Conservation (phyloP, 139 green algal species). For the Chlorella sp. region DNA sequence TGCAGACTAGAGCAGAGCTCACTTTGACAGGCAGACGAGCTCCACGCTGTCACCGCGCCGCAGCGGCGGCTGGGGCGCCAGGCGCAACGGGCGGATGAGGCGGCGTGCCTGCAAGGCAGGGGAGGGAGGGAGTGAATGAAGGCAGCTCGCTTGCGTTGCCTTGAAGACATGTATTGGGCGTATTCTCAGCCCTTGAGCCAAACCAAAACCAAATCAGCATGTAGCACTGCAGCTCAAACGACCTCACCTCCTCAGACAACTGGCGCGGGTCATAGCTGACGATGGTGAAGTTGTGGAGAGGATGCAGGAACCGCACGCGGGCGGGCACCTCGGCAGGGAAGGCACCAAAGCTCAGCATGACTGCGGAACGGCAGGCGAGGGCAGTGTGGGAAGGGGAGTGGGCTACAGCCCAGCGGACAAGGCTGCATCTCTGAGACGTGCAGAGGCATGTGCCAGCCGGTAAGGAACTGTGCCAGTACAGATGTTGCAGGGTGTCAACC, state of each 20-base stretch:
- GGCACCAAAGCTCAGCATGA: conserved; percentile 88
- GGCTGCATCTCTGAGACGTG: no score
- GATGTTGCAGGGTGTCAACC: no score
- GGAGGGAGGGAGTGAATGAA: no score
- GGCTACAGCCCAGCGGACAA: no score
- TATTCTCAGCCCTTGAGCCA: no score
- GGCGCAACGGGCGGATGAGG: conserved; percentile 48
- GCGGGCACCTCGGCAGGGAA: conserved; percentile 83
- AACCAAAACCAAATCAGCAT: no score
- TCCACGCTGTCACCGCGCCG: conserved; percentile 68
- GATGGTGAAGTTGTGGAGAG: conserved; percentile 89
- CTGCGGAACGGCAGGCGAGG: not conserved
- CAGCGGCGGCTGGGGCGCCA: conserved; percentile 40
- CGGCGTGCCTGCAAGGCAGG: conserved; percentile 42
- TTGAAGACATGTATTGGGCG: no score
- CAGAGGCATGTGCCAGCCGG: no score
- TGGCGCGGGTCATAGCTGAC: conserved; percentile 73
- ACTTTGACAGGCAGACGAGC: conserved; percentile 72
- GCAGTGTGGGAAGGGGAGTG: no score
- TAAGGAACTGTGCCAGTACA: no score
- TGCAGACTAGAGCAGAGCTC: not conserved
- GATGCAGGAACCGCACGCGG: conserved; percentile 83
- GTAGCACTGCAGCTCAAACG: not conserved
- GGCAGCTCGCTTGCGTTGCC: no score
- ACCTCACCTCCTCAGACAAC: conserved; percentile 62